A percentile compares a stretch with the other conserved stretches of the same genome.
phyloP scores from a whole-genome alignment of 306 rosid genomes.

The Pachyrhizus erosus region DNA sequence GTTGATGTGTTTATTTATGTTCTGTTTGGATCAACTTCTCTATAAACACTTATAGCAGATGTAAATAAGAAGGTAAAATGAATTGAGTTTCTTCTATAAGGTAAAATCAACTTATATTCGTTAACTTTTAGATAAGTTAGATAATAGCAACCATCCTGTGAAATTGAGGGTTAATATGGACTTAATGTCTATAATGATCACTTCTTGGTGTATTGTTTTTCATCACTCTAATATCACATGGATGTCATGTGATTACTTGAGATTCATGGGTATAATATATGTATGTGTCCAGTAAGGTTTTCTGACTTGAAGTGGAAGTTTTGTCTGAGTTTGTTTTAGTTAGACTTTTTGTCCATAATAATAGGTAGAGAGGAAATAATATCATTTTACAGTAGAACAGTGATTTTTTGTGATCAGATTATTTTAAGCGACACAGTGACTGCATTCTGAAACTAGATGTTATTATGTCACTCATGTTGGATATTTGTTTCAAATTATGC shows the following conservation, averaged over 20 bases:
- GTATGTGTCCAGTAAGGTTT: constrained; percentile 4
- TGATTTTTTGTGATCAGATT: constrained; percentile 18
- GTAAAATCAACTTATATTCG: background rate
- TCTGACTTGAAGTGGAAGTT: constrained; percentile 12
- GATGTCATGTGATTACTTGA: constrained; percentile 7
- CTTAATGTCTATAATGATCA: background rate
- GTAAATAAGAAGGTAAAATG: background rate
- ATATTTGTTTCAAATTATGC: constrained; percentile 35
- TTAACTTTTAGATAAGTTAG: background rate
- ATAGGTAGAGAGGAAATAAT: constrained; percentile 15
- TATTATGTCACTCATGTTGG: background rate
- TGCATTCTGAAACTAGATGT: constrained; percentile 12
- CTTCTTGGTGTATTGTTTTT: constrained; percentile 16
- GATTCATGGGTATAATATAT: constrained; percentile 1
- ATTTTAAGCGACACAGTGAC: constrained; percentile 1
- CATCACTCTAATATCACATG: background rate
- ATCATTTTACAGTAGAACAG: constrained; percentile 1
- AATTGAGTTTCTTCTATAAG: background rate
- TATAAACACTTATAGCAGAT: background rate
- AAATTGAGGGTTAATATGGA: constrained; percentile 26
- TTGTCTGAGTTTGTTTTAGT: background rate
- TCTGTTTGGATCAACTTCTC: background rate
- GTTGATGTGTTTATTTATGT: background rate
- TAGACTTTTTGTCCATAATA: background rate
- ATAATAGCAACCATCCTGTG: constrained; percentile 7